Evolutionary conservation across 2,329 filamentous ascomycete genomes (phyloP).

Genomic region (Colletotrichum sp.): DNA sequence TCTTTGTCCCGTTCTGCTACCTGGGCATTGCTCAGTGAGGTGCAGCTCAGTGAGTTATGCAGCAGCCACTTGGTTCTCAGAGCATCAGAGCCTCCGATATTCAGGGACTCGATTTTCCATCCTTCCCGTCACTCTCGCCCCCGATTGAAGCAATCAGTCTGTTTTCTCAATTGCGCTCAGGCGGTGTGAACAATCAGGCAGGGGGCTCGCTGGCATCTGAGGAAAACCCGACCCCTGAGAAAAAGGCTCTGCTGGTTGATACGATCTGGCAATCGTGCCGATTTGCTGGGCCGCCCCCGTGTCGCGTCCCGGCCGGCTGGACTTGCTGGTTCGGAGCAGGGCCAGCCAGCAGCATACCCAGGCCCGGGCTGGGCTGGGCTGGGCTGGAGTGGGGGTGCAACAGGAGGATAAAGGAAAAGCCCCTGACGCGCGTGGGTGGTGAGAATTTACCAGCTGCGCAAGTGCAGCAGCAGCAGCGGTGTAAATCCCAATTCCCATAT

Average conservation of each 20-base stretch:
- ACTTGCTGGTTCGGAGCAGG: conserved; percentile 7
- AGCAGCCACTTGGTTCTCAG: neutral
- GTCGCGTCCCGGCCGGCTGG: conserved; percentile 9
- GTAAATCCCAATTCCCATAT: neutral
- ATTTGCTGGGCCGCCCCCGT: conserved; percentile 8
- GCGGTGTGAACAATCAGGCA: conserved; percentile 20
- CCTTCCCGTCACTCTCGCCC: neutral
- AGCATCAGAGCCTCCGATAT: neutral
- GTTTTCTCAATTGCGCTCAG: neutral
- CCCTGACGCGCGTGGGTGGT: neutral
- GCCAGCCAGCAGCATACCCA: neutral
- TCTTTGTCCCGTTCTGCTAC: neutral
- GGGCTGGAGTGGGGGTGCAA: neutral
- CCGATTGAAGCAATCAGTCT: neutral
- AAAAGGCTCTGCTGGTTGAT: neutral
- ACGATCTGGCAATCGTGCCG: conserved; percentile 19
- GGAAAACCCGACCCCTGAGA: neutral
- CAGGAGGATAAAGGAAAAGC: neutral
- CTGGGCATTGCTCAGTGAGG: neutral
- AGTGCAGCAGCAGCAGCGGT: conserved; percentile 1
- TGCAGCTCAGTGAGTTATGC: neutral
- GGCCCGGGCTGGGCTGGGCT: neutral
- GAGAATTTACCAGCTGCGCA: neutral
- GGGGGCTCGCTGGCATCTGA: neutral
- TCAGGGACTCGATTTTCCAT: neutral